These are phyloP conservation scores for Amphibolis antarctica DNA, from an alignment of 106 monocot genomes.

Conservation along the genomic window DNA sequence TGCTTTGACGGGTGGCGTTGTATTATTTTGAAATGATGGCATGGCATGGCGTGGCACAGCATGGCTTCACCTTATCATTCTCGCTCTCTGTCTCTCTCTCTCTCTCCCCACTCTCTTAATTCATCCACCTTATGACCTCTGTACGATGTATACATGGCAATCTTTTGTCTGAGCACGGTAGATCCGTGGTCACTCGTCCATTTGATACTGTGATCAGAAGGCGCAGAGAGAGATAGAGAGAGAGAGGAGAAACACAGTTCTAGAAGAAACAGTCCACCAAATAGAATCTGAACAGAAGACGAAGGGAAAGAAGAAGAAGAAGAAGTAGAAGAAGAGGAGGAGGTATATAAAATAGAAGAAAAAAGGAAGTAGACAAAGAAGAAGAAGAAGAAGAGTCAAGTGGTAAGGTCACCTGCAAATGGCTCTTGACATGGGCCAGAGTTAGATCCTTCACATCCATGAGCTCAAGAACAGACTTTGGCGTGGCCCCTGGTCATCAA, in stretches of 20 bases:
- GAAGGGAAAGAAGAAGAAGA: not conserved
- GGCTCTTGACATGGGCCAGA: conserved; percentile 7
- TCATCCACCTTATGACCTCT: not conserved
- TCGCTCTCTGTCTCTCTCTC: not conserved
- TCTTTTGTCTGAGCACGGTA: conserved; percentile 2
- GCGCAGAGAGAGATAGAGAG: not conserved
- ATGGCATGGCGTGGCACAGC: too few species aligned
- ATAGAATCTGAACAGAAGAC: not conserved
- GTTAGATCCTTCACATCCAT: conserved; percentile 15
- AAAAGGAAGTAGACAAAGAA: too few species aligned
- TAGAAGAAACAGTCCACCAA: too few species aligned
- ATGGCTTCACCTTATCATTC: too few species aligned
- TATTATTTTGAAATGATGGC: conserved; percentile 12
- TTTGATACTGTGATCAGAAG: conserved; percentile 1
- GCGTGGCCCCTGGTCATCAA: conserved; percentile 10
- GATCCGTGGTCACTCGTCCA: conserved; percentile 2
- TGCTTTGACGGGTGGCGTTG: not conserved
- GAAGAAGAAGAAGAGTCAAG: too few species aligned
- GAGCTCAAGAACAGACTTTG: conserved; percentile 9
- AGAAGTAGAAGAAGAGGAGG: not conserved
- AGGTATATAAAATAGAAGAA: not conserved
- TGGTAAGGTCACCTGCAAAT: conserved; percentile 13
- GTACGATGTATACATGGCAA: conserved; percentile 1
- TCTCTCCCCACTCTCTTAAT: not conserved
- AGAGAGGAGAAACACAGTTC: too few species aligned